These are phyloP conservation scores for Trichoderma polysporum DNA, from an alignment of 2,329 filamentous ascomycete species.

Conservation along the genomic window DNA sequence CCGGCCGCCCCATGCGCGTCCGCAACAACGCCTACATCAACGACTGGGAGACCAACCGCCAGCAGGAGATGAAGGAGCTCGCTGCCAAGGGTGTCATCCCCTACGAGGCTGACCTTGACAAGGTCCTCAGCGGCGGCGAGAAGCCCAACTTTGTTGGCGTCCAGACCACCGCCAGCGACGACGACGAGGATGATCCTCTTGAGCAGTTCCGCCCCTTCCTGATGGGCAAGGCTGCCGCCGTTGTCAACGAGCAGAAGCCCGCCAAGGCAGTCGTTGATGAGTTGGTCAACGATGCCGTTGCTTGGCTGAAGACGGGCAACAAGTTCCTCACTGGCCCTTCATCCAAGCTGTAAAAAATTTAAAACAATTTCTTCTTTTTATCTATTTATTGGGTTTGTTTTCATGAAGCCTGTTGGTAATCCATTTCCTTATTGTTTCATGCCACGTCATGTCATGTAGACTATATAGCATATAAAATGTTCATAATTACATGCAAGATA, in stretches of 20 bases:
- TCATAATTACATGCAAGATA: constrained; percentile 11
- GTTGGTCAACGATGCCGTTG: constrained; percentile 79
- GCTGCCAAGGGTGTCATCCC: constrained; percentile 87
- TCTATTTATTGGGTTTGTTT: constrained; percentile 6
- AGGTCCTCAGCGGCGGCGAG: constrained; percentile 60
- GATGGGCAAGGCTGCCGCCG: constrained; percentile 96
- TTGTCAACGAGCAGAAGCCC: constrained; percentile 87
- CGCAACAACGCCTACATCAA: constrained; percentile 90
- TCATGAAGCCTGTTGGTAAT: constrained; percentile 4
- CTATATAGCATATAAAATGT: constrained; percentile 23
- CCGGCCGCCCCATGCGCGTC: constrained; percentile 89
- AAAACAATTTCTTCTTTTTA: constrained; percentile 13
- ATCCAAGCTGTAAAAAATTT: constrained; percentile 61
- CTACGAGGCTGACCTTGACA: constrained; percentile 92
- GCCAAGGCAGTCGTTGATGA: constrained; percentile 94
- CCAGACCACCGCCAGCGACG: constrained; percentile 64
- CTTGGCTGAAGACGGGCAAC: constrained; percentile 66
- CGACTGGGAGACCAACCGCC: constrained; percentile 94
- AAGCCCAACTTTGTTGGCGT: constrained; percentile 61
- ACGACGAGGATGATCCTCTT: constrained; percentile 78
- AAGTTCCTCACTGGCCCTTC: constrained; percentile 51
- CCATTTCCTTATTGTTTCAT: constrained; percentile 20
- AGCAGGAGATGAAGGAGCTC: constrained; percentile 86
- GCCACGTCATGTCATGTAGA: constrained; percentile 26
- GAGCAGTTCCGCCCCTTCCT: constrained; percentile 88